Base-by-base conservation (phyloP, 805 yeast species). In the Metschnikowia cerradonensis region DNA sequence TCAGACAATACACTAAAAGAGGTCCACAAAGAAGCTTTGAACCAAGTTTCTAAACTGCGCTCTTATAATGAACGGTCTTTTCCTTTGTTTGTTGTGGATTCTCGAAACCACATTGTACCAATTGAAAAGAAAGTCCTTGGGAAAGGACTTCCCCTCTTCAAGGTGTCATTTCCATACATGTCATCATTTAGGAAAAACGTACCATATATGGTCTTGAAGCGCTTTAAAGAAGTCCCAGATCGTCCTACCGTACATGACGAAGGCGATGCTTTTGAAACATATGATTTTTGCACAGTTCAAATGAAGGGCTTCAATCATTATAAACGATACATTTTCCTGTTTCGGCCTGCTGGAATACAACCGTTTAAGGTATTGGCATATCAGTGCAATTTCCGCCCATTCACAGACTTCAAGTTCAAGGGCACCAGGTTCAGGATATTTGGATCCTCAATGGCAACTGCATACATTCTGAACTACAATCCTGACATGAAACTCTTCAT, bases 371-470 rank as follows among this genome's bases (percentile, higher is more conserved):
- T 73, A 7, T 39, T 66, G 5, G 59, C 65, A 44, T 73, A 72
- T 49, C 71, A 70, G 55, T 66, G 69, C 58, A 66, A 66, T 49
- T 62, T 59, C 54, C 62, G 66, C 48, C 73, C 77, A 3, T 70
- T 67, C 54, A 64, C 73, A 10, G 78, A 73, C 59, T 73, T 73
- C 55, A 59, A 45, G 31, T 73, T 70, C 53, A 63, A 64, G 36
- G 55, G 53, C 37, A 72, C 76, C 3, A 56, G 75, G 13, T 73
- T 73, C 55, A 62, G 78, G 43, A 59, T 72, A 4, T 44, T 68
- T 17, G 77, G 78, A 4, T 65, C 75, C 4, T 54, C 74, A 5
- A 52, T 69, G n/a, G 50, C 64, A 2, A 60, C 62, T 51, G 67
- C 68, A 3, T 63, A 67, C 53, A 55, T 67, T n/a, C 51, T 59